These are phyloP conservation scores for Aegilops longissima DNA, from an alignment of 176 grass and related monocot genomes.

Conservation along the genomic window DNA sequence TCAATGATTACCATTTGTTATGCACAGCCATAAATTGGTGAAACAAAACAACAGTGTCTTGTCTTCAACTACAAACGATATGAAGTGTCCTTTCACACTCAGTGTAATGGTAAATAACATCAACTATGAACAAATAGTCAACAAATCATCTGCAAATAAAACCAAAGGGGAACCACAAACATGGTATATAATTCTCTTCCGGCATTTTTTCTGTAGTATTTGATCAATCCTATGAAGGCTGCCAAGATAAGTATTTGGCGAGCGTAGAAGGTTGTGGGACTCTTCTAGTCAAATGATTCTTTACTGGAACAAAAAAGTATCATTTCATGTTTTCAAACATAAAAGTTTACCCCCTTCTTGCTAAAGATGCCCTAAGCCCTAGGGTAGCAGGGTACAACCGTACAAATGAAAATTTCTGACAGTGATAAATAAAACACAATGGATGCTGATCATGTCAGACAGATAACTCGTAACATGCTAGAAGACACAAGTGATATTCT, in stretches of 20 bases:
- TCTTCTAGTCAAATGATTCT: constrained; percentile 2
- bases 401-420: neutral
- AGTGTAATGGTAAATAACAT: neutral
- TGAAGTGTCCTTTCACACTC: neutral
- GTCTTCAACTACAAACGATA: neutral
- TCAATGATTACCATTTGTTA: constrained; percentile 2
- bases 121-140: neutral
- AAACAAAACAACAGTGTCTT: neutral
- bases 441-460: neutral
- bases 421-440: neutral
- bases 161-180: constrained; percentile 9
- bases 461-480: neutral
- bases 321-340: neutral
- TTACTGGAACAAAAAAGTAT: neutral
- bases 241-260: neutral
- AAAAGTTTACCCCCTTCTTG: neutral
- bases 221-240: constrained; percentile 2
- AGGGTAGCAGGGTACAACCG: neutral
- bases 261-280: neutral
- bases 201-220: constrained; percentile 13
- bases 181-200: neutral
- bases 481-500: neutral
- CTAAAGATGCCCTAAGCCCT: neutral
- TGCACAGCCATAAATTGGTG: neutral
- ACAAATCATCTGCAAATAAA: neutral